Conservation (phyloP, 2,329 filamentous ascomycete genomes). For the Arachnomyces sp. region DNA sequence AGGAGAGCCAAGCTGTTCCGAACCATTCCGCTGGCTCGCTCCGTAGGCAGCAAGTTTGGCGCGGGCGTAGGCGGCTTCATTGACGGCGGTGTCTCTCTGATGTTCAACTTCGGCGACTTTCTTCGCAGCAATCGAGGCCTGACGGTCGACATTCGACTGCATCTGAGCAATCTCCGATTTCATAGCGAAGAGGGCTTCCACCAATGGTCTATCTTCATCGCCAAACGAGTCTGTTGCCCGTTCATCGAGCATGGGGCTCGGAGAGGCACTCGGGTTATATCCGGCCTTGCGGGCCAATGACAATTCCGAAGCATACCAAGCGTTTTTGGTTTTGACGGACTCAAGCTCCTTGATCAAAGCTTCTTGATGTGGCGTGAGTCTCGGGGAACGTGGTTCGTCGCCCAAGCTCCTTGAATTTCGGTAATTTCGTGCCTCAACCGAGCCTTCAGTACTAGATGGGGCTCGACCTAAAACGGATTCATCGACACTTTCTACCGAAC, state of each 20-base stretch:
- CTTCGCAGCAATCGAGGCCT: slow-evolving; percentile 75
- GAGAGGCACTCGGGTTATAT: slow-evolving; percentile 52
- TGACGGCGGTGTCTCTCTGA: slow-evolving; percentile 88
- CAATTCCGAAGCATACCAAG: slow-evolving; percentile 94
- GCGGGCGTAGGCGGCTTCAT: slow-evolving; percentile 90
- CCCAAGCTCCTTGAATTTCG: slow-evolving; percentile 34
- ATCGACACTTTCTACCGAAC: slow-evolving; percentile 61
- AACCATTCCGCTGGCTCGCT: slow-evolving; percentile 30
- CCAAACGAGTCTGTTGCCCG: slow-evolving; percentile 71
- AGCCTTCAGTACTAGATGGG: slow-evolving; percentile 32
- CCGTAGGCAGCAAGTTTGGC: slow-evolving; percentile 81
- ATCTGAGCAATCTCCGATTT: slow-evolving; percentile 81
- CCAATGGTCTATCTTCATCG: slow-evolving; percentile 83
- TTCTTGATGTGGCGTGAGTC: slow-evolving; percentile 42
- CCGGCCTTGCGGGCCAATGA: slow-evolving; percentile 85
- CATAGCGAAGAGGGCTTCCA: slow-evolving; percentile 91
- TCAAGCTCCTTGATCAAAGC: slow-evolving; percentile 82
- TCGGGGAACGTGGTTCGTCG: slow-evolving; percentile 40
- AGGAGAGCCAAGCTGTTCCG: slow-evolving; percentile 50
- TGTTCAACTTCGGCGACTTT: slow-evolving; percentile 90
- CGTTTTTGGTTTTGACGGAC: slow-evolving; percentile 73
- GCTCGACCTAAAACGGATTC: slow-evolving; percentile 45
- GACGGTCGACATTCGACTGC: slow-evolving; percentile 80
- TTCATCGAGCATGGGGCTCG: slow-evolving; percentile 59
- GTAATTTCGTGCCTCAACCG: slow-evolving; percentile 29